These are phyloP conservation scores for Hirsutella rhossiliensis DNA, from an alignment of 2,329 filamentous ascomycete species.

Conservation along the genomic window DNA sequence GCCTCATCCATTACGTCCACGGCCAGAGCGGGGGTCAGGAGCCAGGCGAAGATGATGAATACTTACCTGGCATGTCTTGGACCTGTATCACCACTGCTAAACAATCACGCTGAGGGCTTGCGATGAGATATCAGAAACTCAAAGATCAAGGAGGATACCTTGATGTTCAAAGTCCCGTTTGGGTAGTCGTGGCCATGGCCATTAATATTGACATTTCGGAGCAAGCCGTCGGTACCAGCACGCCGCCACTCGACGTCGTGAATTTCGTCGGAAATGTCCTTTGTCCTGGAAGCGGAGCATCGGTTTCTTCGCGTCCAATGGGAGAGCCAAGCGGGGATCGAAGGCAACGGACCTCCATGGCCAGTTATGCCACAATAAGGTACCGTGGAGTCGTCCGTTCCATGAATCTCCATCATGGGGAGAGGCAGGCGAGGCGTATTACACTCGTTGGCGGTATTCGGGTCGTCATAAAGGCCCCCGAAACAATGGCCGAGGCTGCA, in stretches of 20 bases:
- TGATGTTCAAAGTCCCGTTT: too few relatives aligned
- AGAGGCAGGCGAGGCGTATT: constrained; percentile 25
- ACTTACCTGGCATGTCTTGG: too few relatives aligned
- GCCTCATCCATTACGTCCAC: too few relatives aligned
- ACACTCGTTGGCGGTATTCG: constrained; percentile 14
- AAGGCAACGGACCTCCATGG: constrained; percentile 28
- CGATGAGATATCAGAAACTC: too few relatives aligned
- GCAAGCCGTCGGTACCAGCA: constrained; percentile 3
- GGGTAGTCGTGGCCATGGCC: constrained; percentile 8
- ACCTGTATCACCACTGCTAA: too few relatives aligned
- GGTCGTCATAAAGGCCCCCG: constrained; percentile 27
- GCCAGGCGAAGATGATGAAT: too few relatives aligned
- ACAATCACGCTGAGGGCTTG: too few relatives aligned
- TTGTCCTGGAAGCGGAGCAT: constrained; percentile 3
- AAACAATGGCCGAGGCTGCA: constrained; percentile 27
- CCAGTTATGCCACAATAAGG: constrained; percentile 27
- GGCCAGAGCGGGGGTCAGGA: too few relatives aligned
- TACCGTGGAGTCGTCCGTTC: constrained; percentile 33
- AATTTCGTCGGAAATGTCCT: constrained; percentile 1
- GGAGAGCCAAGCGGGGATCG: constrained; percentile 25
- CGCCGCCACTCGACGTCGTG: constrained; percentile 8
- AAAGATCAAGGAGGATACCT: too few relatives aligned
- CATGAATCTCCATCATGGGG: constrained; percentile 38
- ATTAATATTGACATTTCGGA: constrained; percentile 9
- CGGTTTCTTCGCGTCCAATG: constrained; percentile 22